Evolutionary conservation across 1,284 basidiomycete species (phyloP).

Genomic region (Ceraceosorus guamensis): DNA sequence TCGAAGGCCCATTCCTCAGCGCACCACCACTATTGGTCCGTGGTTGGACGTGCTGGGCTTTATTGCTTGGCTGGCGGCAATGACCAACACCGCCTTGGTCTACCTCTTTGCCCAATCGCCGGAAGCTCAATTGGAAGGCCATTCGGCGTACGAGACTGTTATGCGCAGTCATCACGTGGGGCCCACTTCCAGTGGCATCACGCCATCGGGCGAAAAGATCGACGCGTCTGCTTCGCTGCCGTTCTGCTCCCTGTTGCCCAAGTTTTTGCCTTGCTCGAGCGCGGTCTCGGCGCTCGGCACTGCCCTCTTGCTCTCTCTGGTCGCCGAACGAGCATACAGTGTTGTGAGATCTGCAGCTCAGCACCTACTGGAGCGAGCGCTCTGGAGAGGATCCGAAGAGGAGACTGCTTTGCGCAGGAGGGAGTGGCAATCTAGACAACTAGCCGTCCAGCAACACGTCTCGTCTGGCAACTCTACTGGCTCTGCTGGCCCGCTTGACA

Average conservation of each 20-base stretch:
- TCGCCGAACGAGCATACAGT: slow-evolving; percentile 39
- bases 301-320: slow-evolving; percentile 34
- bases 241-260: slow-evolving; percentile 26
- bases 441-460: background rate
- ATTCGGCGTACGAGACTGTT: slow-evolving; percentile 23
- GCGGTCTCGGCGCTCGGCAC: slow-evolving; percentile 28
- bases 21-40: slow-evolving; percentile 83
- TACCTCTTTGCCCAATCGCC: slow-evolving; percentile 36
- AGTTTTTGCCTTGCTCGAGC: slow-evolving; percentile 18
- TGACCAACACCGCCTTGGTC: slow-evolving; percentile 32
- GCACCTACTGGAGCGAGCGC: slow-evolving; percentile 33
- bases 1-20: slow-evolving; percentile 72
- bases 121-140: slow-evolving; percentile 16
- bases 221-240: slow-evolving; percentile 1
- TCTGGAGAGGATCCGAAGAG: slow-evolving; percentile 39
- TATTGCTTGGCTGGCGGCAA: slow-evolving; percentile 32
- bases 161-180: slow-evolving; percentile 23
- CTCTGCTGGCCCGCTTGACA: no score
- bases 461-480: no score
- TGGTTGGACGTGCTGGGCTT: slow-evolving; percentile 75
- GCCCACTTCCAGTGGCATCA: slow-evolving; percentile 1
- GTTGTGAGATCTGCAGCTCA: slow-evolving; percentile 22
- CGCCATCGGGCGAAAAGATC: background rate
- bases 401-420: slow-evolving; percentile 29
- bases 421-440: slow-evolving; percentile 24